A percentile compares a stretch with the other conserved stretches of the same genome.
Conservation (phyloP, 768 basidiomycete species). For the Boletus tomentosulus region DNA sequence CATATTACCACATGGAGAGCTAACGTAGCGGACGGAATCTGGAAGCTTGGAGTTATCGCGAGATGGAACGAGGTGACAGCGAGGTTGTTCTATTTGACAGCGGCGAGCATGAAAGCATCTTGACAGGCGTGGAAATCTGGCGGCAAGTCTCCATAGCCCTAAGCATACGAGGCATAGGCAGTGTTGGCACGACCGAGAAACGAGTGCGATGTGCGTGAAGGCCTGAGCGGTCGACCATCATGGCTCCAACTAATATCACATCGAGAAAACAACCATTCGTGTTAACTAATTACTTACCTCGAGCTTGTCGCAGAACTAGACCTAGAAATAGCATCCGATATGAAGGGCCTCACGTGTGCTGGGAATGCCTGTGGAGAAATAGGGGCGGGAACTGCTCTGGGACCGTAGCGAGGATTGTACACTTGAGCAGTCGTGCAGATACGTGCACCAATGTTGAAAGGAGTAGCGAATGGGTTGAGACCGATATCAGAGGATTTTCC, state of each 20-base stretch:
- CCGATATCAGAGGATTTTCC: slow-evolving; percentile 19
- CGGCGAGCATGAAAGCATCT: slow-evolving; percentile 19
- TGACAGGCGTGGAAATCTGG: slow-evolving; percentile 4
- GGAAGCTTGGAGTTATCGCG: slow-evolving; percentile 19
- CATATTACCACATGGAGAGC: slow-evolving; percentile 23
- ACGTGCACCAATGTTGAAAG: slow-evolving; percentile 24
- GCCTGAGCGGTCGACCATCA: slow-evolving; percentile 18
- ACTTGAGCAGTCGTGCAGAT: slow-evolving; percentile 2
- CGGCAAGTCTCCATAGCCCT: slow-evolving; percentile 2
- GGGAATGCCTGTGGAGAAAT: slow-evolving; percentile 25
- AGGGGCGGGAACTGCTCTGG: slow-evolving; percentile 9
- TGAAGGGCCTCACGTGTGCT: slow-evolving; percentile 10
- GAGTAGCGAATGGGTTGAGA: slow-evolving; percentile 32
- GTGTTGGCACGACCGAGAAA: slow-evolving; percentile 15
- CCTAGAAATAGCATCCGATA: slow-evolving; percentile 26
- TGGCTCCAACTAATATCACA: slow-evolving; percentile 27
- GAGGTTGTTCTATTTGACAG: slow-evolving; percentile 2
- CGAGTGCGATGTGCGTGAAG: slow-evolving; percentile 10
- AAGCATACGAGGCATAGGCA: slow-evolving; percentile 21
- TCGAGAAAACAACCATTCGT: slow-evolving; percentile 2
- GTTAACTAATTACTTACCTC: slow-evolving; percentile 20
- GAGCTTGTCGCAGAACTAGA: slow-evolving; percentile 33
- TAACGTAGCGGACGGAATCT: slow-evolving; percentile 9
- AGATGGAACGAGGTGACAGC: slow-evolving; percentile 4
- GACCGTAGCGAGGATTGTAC: slow-evolving; percentile 2